Evolutionary conservation across 2,329 filamentous ascomycete genomes (phyloP).

Genomic region (Hypoxylon sp.): DNA sequence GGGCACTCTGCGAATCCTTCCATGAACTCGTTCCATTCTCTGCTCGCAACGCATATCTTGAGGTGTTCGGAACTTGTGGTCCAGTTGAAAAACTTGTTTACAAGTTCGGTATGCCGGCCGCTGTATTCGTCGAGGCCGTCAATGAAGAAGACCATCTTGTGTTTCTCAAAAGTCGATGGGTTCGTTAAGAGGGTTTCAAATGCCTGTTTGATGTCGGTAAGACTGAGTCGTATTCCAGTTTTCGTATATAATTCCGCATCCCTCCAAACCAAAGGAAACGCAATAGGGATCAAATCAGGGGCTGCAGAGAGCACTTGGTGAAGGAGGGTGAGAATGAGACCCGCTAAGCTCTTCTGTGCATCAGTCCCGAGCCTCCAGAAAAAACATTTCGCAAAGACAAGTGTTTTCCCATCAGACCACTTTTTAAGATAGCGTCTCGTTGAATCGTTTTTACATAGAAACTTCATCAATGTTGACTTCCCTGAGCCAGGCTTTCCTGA

Average conservation of each 20-base stretch:
- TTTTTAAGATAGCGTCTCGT: slow-evolving; percentile 24
- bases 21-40: slow-evolving; percentile 41
- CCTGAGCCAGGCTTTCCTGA: slow-evolving; percentile 50
- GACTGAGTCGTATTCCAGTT: background rate
- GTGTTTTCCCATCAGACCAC: slow-evolving; percentile 35
- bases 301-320: slow-evolving; percentile 37
- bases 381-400: slow-evolving; percentile 42
- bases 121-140: slow-evolving; percentile 38
- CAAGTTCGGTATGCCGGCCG: slow-evolving; percentile 32
- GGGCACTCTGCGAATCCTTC: slow-evolving; percentile 35
- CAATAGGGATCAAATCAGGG: slow-evolving; percentile 21
- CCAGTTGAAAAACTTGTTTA: slow-evolving; percentile 27
- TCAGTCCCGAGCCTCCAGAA: slow-evolving; percentile 47
- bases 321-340: slow-evolving; percentile 44
- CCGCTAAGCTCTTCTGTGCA: slow-evolving; percentile 43
- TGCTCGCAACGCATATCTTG: slow-evolving; percentile 41
- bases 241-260: background rate
- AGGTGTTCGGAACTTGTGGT: slow-evolving; percentile 1
- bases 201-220: slow-evolving; percentile 13
- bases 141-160: slow-evolving; percentile 34
- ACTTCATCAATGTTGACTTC: slow-evolving; percentile 52
- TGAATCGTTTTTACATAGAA: slow-evolving; percentile 31
- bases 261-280: slow-evolving; percentile 39
- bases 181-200: slow-evolving; percentile 21
- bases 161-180: slow-evolving; percentile 11